Evolutionary conservation across 2,329 filamentous ascomycete genomes (phyloP).

Genomic region (Botrytis porri): DNA sequence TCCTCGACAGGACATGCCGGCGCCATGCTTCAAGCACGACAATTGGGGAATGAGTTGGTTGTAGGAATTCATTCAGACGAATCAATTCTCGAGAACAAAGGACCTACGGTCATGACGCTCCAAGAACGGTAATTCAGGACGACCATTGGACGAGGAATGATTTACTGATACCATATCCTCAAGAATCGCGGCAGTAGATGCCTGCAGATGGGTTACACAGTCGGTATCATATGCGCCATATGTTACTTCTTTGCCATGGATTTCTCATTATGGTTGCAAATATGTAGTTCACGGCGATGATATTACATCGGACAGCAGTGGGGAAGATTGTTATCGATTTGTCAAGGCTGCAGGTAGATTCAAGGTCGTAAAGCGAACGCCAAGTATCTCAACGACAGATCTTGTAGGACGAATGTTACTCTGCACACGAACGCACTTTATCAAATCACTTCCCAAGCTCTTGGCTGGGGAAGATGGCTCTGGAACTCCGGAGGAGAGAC

Average conservation of each 20-base stretch:
- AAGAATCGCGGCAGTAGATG: slow-evolving; percentile 84
- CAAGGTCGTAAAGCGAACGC: slow-evolving; percentile 94
- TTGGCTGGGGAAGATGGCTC: slow-evolving; percentile 71
- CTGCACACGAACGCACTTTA: slow-evolving; percentile 92
- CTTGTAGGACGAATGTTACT: slow-evolving; percentile 97
- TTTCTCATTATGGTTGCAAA: slow-evolving; percentile 89
- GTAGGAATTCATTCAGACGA: slow-evolving; percentile 96
- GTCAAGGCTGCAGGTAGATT: slow-evolving; percentile 93
- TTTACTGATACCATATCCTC: slow-evolving; percentile 34
- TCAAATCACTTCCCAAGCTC: slow-evolving; percentile 69
- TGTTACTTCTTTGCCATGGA: slow-evolving; percentile 90
- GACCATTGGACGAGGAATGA: slow-evolving; percentile 26
- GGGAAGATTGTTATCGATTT: slow-evolving; percentile 96
- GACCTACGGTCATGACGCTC: slow-evolving; percentile 94
- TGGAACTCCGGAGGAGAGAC: slow-evolving; percentile 65
- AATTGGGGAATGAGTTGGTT: slow-evolving; percentile 81
- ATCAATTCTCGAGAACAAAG: slow-evolving; percentile 93
- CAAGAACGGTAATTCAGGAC: slow-evolving; percentile 64
- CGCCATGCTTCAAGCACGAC: slow-evolving; percentile 92
- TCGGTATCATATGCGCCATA: slow-evolving; percentile 86
- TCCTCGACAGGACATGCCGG: slow-evolving; percentile 75
- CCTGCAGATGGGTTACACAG: slow-evolving; percentile 89
- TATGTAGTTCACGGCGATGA: slow-evolving; percentile 97
- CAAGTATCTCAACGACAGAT: slow-evolving; percentile 95
- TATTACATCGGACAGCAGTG: slow-evolving; percentile 89